These are phyloP conservation scores for Huntiella abstrusa DNA, from an alignment of 2,329 filamentous ascomycete genomes.

Conservation along the genomic window DNA sequence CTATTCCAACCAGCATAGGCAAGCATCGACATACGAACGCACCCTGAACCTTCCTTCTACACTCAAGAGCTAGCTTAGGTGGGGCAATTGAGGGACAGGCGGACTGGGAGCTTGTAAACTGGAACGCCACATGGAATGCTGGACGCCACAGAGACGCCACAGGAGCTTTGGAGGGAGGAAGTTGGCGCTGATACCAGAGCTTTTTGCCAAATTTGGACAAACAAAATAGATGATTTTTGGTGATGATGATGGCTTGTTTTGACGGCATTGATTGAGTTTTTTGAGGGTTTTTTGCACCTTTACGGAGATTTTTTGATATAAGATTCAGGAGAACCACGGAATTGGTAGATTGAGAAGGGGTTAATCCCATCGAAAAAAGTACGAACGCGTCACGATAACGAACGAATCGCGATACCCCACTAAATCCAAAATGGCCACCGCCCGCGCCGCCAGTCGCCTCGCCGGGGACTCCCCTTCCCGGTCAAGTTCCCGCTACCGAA, in stretches of 20 bases:
- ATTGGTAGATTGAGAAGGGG: no score
- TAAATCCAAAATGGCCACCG: conserved; percentile 10
- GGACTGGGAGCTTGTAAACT: not conserved
- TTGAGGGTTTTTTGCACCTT: not conserved
- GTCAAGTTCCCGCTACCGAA: conserved; percentile 9
- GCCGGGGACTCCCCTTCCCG: conserved; percentile 6
- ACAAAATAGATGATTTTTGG: not conserved
- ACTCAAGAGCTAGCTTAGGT: conserved; percentile 2
- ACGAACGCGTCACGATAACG: not conserved
- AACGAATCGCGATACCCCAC: not conserved
- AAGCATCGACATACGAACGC: conserved; percentile 9
- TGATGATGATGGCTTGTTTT: no score
- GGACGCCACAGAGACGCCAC: conserved; percentile 1
- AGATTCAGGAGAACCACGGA: no score
- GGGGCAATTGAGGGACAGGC: conserved; percentile 1
- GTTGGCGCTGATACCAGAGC: not conserved
- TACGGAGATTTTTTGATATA: no score
- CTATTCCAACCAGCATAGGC: conserved; percentile 1
- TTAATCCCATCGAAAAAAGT: no score
- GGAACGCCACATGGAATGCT: not conserved
- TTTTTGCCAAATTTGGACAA: not conserved
- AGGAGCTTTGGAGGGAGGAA: not conserved
- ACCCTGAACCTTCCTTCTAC: not conserved
- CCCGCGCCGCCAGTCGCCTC: conserved; percentile 11
- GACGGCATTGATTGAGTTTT: not conserved